Evolutionary conservation across 108 stramenopile species (phyloP).

Genomic region (Conticribra guillardii): DNA sequence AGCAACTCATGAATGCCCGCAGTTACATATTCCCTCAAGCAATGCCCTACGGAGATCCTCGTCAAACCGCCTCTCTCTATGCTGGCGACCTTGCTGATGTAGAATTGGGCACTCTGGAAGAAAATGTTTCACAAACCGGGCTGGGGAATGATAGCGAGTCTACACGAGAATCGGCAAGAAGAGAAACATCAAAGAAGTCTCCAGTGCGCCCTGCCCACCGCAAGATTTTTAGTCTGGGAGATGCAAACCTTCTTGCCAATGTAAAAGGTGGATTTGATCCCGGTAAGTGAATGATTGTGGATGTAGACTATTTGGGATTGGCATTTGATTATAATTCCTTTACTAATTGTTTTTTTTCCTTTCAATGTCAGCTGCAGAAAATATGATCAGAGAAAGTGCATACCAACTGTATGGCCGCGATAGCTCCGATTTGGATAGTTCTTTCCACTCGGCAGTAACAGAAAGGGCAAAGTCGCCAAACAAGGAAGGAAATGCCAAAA

Average conservation of each 20-base stretch:
- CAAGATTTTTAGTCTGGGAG: constrained; percentile 19
- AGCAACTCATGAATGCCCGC: constrained; percentile 54
- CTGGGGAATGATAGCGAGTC: constrained; percentile 27
- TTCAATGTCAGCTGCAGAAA: no score
- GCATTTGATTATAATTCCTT: no score
- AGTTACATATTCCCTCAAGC: constrained; percentile 51
- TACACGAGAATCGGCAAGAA: constrained; percentile 16
- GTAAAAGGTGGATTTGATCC: constrained; percentile 12
- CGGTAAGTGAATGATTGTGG: no score
- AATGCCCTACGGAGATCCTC: constrained; percentile 32
- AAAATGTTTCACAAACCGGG: not conserved
- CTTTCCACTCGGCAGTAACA: not conserved
- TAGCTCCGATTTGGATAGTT: not conserved
- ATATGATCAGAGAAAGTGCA: not conserved
- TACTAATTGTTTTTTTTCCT: no score
- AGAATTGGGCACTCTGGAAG: not conserved
- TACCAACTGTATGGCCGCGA: not conserved
- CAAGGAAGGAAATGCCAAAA: no score
- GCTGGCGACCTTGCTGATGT: constrained; percentile 2
- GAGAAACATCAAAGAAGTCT: not conserved
- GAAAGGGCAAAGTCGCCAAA: not conserved
- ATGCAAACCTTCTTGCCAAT: constrained; percentile 25
- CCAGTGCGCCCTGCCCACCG: not conserved
- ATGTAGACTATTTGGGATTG: no score
- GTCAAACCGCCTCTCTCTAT: constrained; percentile 16